Evolutionary conservation across 2,329 filamentous ascomycete species (phyloP).

Genomic region (Rhinocladiella mackenziei): DNA sequence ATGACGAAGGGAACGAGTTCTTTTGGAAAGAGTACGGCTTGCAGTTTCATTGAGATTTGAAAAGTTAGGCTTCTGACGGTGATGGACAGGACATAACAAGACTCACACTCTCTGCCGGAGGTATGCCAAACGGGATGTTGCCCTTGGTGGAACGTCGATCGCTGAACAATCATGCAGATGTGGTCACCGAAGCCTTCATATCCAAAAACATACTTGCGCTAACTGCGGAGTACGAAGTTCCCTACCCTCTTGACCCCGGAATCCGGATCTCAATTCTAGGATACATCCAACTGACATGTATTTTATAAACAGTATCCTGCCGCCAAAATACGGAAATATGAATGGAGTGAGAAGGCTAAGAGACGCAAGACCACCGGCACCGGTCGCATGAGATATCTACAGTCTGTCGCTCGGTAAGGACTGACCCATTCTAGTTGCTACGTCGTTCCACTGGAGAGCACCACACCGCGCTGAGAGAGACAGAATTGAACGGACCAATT

Average conservation of each 20-base stretch:
- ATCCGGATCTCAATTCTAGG: no score
- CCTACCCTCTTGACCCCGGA: not conserved
- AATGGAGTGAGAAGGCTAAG: constrained; percentile 99
- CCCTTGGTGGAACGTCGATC: not conserved
- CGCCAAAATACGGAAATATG: constrained; percentile 97
- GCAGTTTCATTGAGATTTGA: constrained; percentile 2
- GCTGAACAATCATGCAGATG: constrained; percentile 39
- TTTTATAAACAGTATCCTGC: constrained; percentile 63
- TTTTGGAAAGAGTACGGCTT: constrained; percentile 62
- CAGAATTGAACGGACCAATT: no score
- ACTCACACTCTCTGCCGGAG: constrained; percentile 97
- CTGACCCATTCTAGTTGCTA: no score
- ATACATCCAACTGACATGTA: constrained; percentile 12
- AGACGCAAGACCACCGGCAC: constrained; percentile 98
- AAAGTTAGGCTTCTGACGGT: constrained; percentile 13
- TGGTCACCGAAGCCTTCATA: constrained; percentile 93
- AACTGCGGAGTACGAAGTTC: constrained; percentile 62
- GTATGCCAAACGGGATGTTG: constrained; percentile 58
- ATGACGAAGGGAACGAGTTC: constrained; percentile 64
- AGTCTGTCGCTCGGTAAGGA: constrained; percentile 68
- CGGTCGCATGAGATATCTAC: constrained; percentile 93
- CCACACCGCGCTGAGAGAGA: no score
- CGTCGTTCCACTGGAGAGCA: no score
- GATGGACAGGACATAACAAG: constrained; percentile 68
- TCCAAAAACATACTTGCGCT: constrained; percentile 98